Conservation (phyloP, 441 rosid species). For the Populus trichocarpa region DNA sequence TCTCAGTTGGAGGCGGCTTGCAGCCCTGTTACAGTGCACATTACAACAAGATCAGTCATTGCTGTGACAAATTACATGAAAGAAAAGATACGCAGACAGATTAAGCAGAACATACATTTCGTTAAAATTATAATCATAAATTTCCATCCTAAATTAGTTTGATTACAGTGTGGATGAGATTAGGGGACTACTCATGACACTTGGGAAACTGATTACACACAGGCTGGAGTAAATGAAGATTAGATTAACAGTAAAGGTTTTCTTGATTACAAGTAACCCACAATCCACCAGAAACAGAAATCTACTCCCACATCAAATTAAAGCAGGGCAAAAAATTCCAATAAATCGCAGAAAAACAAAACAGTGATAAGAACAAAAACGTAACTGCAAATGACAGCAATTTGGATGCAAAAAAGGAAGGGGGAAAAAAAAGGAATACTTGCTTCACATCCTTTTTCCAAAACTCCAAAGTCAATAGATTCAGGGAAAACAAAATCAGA, state of each 20-base stretch:
- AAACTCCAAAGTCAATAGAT: neutral
- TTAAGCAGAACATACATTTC: neutral
- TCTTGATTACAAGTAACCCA: neutral
- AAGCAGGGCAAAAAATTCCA: neutral
- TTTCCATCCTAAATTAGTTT: neutral
- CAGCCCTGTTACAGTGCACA: constrained; percentile 47
- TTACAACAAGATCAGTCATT: neutral
- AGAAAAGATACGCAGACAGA: neutral
- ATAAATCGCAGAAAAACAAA: neutral
- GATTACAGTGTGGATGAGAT: neutral
- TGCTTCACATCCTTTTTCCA: neutral
- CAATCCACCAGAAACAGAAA: neutral
- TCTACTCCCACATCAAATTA: neutral
- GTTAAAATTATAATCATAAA: neutral
- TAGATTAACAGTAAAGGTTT: neutral
- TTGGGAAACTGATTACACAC: neutral
- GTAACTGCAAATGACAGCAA: neutral
- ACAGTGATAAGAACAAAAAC: neutral
- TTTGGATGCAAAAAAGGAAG: neutral
- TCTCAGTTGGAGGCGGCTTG: constrained; percentile 56
- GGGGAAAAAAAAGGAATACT: no score
- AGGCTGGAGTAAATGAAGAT: neutral
- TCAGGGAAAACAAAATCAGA: neutral
- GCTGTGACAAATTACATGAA: neutral
- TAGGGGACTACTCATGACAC: neutral